Evolutionary conservation across 352 stramenopile genomes (phyloP).

Genomic region (Globisporangium alternatum): DNA sequence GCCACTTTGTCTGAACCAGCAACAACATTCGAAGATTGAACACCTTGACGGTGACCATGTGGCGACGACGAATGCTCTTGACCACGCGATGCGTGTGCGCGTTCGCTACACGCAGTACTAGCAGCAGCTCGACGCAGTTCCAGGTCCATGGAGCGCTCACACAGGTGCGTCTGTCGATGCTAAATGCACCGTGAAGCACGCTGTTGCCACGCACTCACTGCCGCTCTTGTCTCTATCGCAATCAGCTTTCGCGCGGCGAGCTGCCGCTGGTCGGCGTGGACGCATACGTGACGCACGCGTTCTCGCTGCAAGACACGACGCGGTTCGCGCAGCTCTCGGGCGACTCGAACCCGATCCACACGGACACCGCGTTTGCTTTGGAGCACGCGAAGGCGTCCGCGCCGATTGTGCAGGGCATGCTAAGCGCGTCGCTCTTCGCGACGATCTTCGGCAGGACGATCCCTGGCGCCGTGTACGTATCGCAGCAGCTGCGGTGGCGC

Average conservation of each 20-base stretch:
- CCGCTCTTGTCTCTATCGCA: neutral
- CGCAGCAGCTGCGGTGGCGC: slow-evolving; percentile 68
- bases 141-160: slow-evolving; percentile 10
- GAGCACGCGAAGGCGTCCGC: slow-evolving; percentile 24
- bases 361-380: slow-evolving; percentile 40
- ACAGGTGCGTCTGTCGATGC: slow-evolving; percentile 7
- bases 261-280: slow-evolving; percentile 56
- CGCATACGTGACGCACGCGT: slow-evolving; percentile 53
- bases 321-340: slow-evolving; percentile 64
- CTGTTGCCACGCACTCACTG: neutral
- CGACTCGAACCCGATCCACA: slow-evolving; percentile 79
- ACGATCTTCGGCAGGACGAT: slow-evolving; percentile 77
- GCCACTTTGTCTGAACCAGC: neutral
- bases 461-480: slow-evolving; percentile 72
- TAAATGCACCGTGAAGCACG: neutral
- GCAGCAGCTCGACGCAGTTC: neutral
- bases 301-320: slow-evolving; percentile 54
- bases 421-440: slow-evolving; percentile 76
- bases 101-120: neutral
- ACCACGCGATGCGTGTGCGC: neutral
- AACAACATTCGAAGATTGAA: neutral
- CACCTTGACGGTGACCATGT: neutral
- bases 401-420: slow-evolving; percentile 77
- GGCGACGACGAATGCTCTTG: neutral
- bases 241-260: slow-evolving; percentile 40